Evolutionary conservation across 2,329 filamentous ascomycete species (phyloP).

Genomic region (Sporothrix sp.): DNA sequence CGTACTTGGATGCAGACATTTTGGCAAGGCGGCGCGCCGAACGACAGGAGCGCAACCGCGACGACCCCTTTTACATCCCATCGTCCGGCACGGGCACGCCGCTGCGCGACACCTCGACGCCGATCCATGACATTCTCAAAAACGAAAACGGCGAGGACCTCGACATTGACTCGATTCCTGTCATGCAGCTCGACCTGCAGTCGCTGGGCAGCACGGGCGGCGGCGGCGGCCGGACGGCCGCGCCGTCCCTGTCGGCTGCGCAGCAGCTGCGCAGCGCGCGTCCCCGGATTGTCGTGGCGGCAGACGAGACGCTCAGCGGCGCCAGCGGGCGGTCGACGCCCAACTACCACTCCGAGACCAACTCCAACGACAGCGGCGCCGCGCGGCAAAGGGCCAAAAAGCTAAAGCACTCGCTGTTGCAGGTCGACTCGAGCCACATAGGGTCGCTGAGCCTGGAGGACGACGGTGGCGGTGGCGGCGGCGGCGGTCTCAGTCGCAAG

Average conservation of each 20-base stretch:
- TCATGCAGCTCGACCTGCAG: slow-evolving; percentile 81
- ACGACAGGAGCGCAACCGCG: slow-evolving; percentile 69
- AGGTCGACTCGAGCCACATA: slow-evolving; percentile 80
- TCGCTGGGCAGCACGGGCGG: slow-evolving; percentile 30
- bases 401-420: slow-evolving; percentile 53
- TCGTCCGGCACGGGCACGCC: slow-evolving; percentile 24
- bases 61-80: slow-evolving; percentile 91
- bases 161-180: slow-evolving; percentile 90
- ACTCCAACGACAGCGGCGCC: slow-evolving; percentile 28
- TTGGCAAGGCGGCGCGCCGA: slow-evolving; percentile 66
- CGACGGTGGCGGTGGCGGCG: slow-evolving; percentile 24
- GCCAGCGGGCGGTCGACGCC: slow-evolving; percentile 32
- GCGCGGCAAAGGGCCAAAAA: slow-evolving; percentile 42
- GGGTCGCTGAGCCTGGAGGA: slow-evolving; percentile 60
- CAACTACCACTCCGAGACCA: slow-evolving; percentile 46
- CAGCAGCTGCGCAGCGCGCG: slow-evolving; percentile 29
- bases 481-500: background rate
- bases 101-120: slow-evolving; percentile 53
- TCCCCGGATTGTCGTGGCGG: slow-evolving; percentile 57
- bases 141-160: slow-evolving; percentile 66
- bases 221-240: slow-evolving; percentile 19
- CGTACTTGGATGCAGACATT: slow-evolving; percentile 62
- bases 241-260: slow-evolving; percentile 19
- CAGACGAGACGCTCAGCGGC: slow-evolving; percentile 59
- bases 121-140: slow-evolving; percentile 66